Conservation (phyloP, 2,329 filamentous ascomycete species). For the Coniochaeta sp. region DNA sequence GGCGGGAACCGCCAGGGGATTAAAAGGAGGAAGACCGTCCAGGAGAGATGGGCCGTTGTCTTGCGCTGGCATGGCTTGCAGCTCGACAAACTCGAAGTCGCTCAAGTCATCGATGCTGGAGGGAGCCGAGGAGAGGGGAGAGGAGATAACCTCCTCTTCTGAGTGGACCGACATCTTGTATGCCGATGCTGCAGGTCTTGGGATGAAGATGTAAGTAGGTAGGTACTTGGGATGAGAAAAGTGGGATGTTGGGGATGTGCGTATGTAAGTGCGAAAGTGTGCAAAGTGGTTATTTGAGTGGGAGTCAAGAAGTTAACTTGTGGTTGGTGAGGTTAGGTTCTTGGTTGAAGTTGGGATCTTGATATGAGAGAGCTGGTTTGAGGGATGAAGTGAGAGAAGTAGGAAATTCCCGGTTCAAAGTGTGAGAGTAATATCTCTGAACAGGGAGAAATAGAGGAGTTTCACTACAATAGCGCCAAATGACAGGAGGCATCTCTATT, state of each 20-base stretch:
- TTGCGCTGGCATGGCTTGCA: not conserved
- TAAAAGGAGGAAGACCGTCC: not conserved
- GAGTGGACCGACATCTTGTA: not conserved
- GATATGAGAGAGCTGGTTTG: too few relatives aligned
- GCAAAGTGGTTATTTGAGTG: too few relatives aligned
- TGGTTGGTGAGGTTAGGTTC: too few relatives aligned
- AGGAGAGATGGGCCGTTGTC: not conserved
- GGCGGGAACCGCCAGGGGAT: too few relatives aligned
- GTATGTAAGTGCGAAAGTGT: too few relatives aligned
- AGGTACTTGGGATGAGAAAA: too few relatives aligned
- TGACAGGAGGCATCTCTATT: not conserved
- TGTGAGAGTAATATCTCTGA: not conserved
- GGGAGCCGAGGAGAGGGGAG: conserved; percentile 1
- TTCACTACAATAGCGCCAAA: not conserved
- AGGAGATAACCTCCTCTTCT: not conserved
- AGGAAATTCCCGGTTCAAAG: too few relatives aligned
- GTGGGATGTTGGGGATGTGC: too few relatives aligned
- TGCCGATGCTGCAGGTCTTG: not conserved
- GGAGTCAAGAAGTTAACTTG: too few relatives aligned
- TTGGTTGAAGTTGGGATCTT: too few relatives aligned
- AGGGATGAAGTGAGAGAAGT: too few relatives aligned
- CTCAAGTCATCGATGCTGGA: not conserved
- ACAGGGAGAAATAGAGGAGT: not conserved
- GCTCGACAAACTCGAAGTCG: not conserved
- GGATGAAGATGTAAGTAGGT: not conserved